phyloP scores from a whole-genome alignment of 1,284 basidiomycete species.

The Macrocybe sp. region DNA sequence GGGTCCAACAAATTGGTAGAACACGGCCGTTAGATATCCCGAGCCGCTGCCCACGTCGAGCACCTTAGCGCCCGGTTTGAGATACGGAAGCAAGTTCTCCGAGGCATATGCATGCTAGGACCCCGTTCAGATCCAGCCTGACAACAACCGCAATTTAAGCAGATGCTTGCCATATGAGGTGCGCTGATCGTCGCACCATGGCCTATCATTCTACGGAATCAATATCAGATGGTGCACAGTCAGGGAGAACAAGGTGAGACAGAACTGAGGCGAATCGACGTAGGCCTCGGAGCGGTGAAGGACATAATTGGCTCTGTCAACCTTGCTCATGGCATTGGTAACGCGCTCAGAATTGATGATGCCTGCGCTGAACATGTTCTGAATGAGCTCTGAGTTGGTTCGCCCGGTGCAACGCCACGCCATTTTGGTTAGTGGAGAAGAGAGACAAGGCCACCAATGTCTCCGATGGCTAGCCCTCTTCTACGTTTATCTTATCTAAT shows the following conservation, averaged over 20 bases:
- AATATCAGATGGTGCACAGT: not conserved
- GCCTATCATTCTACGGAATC: slow-evolving; percentile 55
- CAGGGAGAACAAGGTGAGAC: slow-evolving; percentile 12
- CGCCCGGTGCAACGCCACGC: slow-evolving; percentile 76
- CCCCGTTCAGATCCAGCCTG: slow-evolving; percentile 1
- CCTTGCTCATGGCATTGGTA: slow-evolving; percentile 62
- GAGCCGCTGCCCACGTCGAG: slow-evolving; percentile 83
- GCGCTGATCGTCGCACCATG: slow-evolving; percentile 86
- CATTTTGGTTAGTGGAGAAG: slow-evolving; percentile 37
- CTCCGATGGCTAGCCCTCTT: no score
- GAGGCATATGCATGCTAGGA: slow-evolving; percentile 76
- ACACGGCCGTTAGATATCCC: slow-evolving; percentile 73
- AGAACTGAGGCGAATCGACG: slow-evolving; percentile 72
- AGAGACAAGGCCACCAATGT: not conserved
- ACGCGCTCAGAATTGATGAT: slow-evolving; percentile 26
- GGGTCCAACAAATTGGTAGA: slow-evolving; percentile 64
- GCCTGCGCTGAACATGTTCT: slow-evolving; percentile 52
- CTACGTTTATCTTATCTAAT: no score
- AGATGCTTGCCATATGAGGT: slow-evolving; percentile 74
- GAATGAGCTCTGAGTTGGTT: slow-evolving; percentile 68
- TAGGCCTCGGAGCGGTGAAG: slow-evolving; percentile 53
- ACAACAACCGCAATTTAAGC: slow-evolving; percentile 6
- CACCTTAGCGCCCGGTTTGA: slow-evolving; percentile 66
- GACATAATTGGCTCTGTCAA: slow-evolving; percentile 77
- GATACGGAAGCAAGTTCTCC: slow-evolving; percentile 67